Evolutionary conservation across 768 basidiomycete species (phyloP).

Genomic region (Mrakia blollopis): DNA sequence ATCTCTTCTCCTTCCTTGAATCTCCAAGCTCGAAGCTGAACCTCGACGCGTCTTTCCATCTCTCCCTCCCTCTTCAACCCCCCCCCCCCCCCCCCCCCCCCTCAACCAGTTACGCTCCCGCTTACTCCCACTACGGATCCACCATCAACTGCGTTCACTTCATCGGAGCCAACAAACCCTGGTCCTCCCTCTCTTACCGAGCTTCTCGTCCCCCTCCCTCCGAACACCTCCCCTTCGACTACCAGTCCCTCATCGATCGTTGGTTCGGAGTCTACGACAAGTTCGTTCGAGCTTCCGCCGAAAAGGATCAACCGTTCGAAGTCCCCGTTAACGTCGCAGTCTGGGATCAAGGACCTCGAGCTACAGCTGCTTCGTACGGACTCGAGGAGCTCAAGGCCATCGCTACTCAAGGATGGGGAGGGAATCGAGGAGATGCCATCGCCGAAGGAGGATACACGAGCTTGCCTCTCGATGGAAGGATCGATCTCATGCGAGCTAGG

Average conservation of each 20-base stretch:
- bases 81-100: too few species aligned
- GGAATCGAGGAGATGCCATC: slow-evolving; percentile 34
- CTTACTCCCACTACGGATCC: slow-evolving; percentile 86
- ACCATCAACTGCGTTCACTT: slow-evolving; percentile 85
- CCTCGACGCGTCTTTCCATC: slow-evolving; percentile 39
- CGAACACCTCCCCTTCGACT: slow-evolving; percentile 57
- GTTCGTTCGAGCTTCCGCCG: slow-evolving; percentile 62
- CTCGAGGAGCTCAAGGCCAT: slow-evolving; percentile 62
- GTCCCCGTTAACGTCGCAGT: slow-evolving; percentile 64
- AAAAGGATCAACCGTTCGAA: slow-evolving; percentile 49
- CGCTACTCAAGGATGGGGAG: slow-evolving; percentile 57
- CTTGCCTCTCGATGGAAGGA: slow-evolving; percentile 78
- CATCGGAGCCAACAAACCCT: slow-evolving; percentile 94
- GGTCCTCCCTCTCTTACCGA: slow-evolving; percentile 69
- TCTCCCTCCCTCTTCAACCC: background rate
- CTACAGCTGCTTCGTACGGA: slow-evolving; percentile 46
- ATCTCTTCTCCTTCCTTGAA: slow-evolving; percentile 34
- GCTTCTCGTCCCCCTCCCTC: slow-evolving; percentile 51
- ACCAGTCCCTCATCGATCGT: slow-evolving; percentile 72
- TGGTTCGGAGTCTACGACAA: slow-evolving; percentile 90
- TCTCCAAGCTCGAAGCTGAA: background rate
- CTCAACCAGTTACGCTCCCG: slow-evolving; percentile 71
- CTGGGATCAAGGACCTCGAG: slow-evolving; percentile 51
- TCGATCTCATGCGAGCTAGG: slow-evolving; percentile 80
- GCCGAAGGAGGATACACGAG: slow-evolving; percentile 62